These are phyloP conservation scores for Teratosphaeria viscida DNA, from an alignment of 2,329 filamentous ascomycete genomes.

Conservation along the genomic window DNA sequence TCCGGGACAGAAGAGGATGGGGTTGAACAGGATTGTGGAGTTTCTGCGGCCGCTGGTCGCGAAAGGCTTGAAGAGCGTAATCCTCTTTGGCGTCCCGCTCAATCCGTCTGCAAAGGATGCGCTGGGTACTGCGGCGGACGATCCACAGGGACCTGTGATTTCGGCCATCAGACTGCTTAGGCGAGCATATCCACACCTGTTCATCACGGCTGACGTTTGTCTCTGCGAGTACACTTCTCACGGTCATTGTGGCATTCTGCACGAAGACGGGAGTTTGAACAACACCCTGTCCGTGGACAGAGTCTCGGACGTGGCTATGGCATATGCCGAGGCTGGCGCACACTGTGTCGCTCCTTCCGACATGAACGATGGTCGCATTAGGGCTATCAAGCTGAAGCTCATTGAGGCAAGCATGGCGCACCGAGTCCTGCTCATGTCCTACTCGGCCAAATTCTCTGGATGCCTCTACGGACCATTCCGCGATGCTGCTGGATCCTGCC, in stretches of 20 bases:
- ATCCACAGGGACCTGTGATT: conserved; percentile 86
- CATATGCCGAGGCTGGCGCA: conserved; percentile 89
- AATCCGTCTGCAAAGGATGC: conserved; percentile 75
- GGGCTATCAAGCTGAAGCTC: conserved; percentile 94
- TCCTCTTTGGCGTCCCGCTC: conserved; percentile 89
- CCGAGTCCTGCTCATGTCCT: conserved; percentile 88
- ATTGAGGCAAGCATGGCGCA: conserved; percentile 92
- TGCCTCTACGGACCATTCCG: conserved; percentile 96
- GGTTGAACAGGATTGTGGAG: conserved; percentile 72
- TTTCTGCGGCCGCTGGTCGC: conserved; percentile 78
- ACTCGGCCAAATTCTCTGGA: conserved; percentile 94
- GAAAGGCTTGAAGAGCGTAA: conserved; percentile 86
- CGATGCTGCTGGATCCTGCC: conserved; percentile 82
- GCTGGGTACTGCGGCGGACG: conserved; percentile 83
- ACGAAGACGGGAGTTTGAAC: conserved; percentile 86
- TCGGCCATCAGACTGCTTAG: conserved; percentile 74
- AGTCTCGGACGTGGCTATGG: conserved; percentile 93
- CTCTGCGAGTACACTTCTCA: conserved; percentile 98
- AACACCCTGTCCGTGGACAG: conserved; percentile 88
- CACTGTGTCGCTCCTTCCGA: conserved; percentile 96
- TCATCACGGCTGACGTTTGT: conserved; percentile 87
- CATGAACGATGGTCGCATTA: conserved; percentile 97
- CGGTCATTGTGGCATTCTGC: conserved; percentile 91
- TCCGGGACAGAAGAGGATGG: conserved; percentile 79
- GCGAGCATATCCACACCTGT: conserved; percentile 77